These are phyloP conservation scores for Lepidium aucheri DNA, from an alignment of 345 rosid species.

Conservation along the genomic window DNA sequence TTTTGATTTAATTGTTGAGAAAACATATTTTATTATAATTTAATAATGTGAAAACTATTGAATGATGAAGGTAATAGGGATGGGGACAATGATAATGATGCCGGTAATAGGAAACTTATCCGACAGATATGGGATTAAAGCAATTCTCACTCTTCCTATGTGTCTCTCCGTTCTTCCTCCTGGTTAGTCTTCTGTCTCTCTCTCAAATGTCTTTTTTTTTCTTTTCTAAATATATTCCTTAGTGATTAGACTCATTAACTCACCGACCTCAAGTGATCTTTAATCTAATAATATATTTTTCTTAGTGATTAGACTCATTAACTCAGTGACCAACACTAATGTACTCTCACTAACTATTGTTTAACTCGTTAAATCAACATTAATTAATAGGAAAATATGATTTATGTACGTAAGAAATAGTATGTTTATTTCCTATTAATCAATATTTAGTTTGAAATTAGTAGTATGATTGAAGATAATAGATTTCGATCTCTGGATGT, in stretches of 20 bases:
- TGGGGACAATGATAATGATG: slow-evolving; percentile 78
- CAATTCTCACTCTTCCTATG: slow-evolving; percentile 65
- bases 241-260: not conserved
- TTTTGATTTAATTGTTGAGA: no score
- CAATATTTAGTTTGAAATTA: no score
- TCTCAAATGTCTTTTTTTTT: not conserved
- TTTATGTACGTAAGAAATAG: not conserved
- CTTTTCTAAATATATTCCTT: not conserved
- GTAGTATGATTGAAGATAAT: no score
- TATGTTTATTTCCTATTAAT: no score
- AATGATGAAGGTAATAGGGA: slow-evolving; percentile 51
- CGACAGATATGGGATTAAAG: slow-evolving; percentile 73
- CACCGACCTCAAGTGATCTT: no score
- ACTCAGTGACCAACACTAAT: no score
- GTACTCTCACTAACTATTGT: no score
- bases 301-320: no score
- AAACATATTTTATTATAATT: no score
- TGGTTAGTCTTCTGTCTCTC: slow-evolving; percentile 25
- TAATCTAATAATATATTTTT: no score
- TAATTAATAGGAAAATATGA: not conserved
- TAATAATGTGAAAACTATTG: not conserved
- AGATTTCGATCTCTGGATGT: no score
- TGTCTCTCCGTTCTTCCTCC: slow-evolving; percentile 50
- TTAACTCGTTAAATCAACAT: no score
- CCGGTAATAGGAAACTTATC: slow-evolving; percentile 75